phyloP scores from a whole-genome alignment of 306 rosid genomes.

The Purshia tridentata region DNA sequence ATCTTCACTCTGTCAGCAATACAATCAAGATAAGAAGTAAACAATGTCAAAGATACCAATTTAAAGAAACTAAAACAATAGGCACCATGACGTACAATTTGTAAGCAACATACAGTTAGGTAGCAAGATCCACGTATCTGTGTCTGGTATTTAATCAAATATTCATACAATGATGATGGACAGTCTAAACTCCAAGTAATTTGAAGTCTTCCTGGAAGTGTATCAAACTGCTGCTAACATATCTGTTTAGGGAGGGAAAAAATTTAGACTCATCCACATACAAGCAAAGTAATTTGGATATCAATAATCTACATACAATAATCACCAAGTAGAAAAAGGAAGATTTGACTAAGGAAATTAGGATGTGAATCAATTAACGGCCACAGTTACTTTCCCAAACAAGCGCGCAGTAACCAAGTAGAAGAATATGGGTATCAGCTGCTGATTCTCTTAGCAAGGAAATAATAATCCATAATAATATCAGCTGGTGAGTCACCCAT shows the following conservation, averaged over 20 bases:
- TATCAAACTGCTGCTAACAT: background rate
- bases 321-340: background rate
- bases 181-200: constrained; percentile 8
- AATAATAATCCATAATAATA: background rate
- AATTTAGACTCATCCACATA: background rate
- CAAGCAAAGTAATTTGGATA: constrained; percentile 1
- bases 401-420: background rate
- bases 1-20: constrained; percentile 39
- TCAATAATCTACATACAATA: background rate
- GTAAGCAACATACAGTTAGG: constrained; percentile 6
- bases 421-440: background rate
- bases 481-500: background rate
- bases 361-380: background rate
- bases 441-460: background rate
- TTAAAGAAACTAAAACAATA: constrained; percentile 12
- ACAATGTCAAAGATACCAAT: constrained; percentile 1
- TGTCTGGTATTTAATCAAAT: constrained; percentile 1
- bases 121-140: background rate
- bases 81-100: background rate
- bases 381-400: background rate
- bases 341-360: background rate
- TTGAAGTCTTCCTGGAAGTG: constrained; percentile 6
- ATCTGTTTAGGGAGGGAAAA: background rate
- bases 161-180: background rate
- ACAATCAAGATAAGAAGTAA: constrained; percentile 12